Evolutionary conservation across 2,329 filamentous ascomycete genomes (phyloP).

Genomic region (Nemania serpens): DNA sequence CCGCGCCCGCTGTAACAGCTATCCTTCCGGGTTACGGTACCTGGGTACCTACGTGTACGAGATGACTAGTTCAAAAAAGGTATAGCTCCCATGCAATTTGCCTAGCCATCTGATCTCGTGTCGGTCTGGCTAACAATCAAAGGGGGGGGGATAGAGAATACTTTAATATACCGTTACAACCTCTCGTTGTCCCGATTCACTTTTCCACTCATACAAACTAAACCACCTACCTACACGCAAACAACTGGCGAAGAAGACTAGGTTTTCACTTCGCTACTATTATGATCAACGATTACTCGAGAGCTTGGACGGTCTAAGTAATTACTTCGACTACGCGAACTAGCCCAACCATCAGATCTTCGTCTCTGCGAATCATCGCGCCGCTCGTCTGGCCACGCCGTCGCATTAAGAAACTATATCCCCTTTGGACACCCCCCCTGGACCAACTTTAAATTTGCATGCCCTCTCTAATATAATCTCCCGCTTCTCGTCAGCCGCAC

Average conservation of each 20-base stretch:
- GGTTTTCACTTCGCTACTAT: not conserved
- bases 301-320: no score
- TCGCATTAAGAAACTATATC: constrained; percentile 8
- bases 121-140: constrained; percentile 17
- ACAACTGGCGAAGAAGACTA: not conserved
- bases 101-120: constrained; percentile 26
- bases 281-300: not conserved
- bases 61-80: not conserved
- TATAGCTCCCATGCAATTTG: constrained; percentile 14
- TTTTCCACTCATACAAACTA: constrained; percentile 1
- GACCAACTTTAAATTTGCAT: constrained; percentile 8
- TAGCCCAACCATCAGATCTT: constrained; percentile 1
- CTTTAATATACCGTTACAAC: constrained; percentile 1
- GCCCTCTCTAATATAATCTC: not conserved
- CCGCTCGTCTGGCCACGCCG: not conserved
- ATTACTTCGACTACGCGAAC: not conserved
- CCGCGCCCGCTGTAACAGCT: constrained; percentile 1
- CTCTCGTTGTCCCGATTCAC: constrained; percentile 10
- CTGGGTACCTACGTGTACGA: not conserved
- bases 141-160: constrained; percentile 19
- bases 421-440: constrained; percentile 6
- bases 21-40: not conserved
- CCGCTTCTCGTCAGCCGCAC: not conserved
- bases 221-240: not conserved
- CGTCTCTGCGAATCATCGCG: not conserved